phyloP scores from a whole-genome alignment of 306 rosid genomes.

The Cucumis hystrix region DNA sequence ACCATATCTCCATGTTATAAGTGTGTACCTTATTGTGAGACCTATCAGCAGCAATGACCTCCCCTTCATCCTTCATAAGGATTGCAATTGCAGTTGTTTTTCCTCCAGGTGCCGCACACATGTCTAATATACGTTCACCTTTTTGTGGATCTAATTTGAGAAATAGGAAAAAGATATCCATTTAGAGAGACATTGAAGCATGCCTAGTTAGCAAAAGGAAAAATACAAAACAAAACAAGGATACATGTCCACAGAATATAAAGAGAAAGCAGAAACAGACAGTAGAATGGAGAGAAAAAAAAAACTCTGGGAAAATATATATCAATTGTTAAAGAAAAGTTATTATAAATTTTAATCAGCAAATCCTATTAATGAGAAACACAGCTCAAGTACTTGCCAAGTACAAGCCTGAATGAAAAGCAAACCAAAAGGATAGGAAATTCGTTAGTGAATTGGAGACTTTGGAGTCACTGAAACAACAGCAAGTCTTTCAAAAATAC shows the following conservation, averaged over 20 bases:
- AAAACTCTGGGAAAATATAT: background rate
- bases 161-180: slow-evolving; percentile 5
- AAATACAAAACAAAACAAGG: background rate
- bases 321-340: background rate
- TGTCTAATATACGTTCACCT: slow-evolving; percentile 79
- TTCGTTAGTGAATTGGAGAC: background rate
- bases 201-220: background rate
- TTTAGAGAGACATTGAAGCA: background rate
- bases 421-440: background rate
- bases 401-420: background rate
- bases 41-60: slow-evolving; percentile 80
- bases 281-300: no score
- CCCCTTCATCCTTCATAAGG: slow-evolving; percentile 88
- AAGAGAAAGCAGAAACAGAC: background rate
- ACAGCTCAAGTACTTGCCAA: background rate
- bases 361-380: background rate
- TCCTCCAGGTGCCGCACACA: slow-evolving; percentile 99
- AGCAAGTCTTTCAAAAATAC: slow-evolving; percentile 18
- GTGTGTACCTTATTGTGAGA: slow-evolving; percentile 81
- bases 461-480: background rate
- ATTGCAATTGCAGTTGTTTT: slow-evolving; percentile 93
- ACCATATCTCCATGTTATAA: background rate
- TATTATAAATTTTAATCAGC: background rate
- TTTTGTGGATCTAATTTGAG: slow-evolving; percentile 60
- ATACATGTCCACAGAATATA: background rate